These are phyloP conservation scores for Begonia masoniana DNA, from an alignment of 306 rosid genomes.

Conservation along the genomic window DNA sequence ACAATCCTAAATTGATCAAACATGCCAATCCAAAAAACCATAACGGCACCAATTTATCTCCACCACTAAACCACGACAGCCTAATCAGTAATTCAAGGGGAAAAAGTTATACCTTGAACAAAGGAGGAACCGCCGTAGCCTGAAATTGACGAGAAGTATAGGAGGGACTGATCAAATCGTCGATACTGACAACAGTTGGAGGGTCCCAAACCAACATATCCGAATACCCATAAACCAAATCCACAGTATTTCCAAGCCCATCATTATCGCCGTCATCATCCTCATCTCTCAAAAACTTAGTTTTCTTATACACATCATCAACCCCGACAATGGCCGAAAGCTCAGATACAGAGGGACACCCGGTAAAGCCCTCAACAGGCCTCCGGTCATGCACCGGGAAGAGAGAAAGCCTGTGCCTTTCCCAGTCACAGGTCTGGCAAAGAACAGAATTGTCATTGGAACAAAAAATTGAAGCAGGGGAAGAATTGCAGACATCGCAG, in stretches of 20 bases:
- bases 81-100: too few relatives aligned
- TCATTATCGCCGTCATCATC: conserved; percentile 4
- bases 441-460: conserved; percentile 55
- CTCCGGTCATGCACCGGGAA: conserved; percentile 44
- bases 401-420: conserved; percentile 28
- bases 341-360: conserved; percentile 53
- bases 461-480: conserved; percentile 79
- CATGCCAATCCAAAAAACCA: not conserved
- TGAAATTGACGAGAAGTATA: conserved; percentile 36
- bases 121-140: conserved; percentile 76
- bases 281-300: conserved; percentile 22
- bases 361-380: conserved; percentile 66
- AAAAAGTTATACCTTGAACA: conserved; percentile 43
- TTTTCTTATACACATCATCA: conserved; percentile 38
- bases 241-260: conserved; percentile 15
- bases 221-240: conserved; percentile 19
- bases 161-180: conserved; percentile 50
- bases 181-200: conserved; percentile 49
- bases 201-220: conserved; percentile 62
- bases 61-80: too few relatives aligned
- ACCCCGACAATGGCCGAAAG: conserved; percentile 41
- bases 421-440: conserved; percentile 94
- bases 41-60: too few relatives aligned
- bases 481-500: conserved; percentile 50
- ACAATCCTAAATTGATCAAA: conserved; percentile 13